Base-by-base conservation (phyloP, 371 early-diverging fungal genomes). In the Mucor velutinosus region DNA sequence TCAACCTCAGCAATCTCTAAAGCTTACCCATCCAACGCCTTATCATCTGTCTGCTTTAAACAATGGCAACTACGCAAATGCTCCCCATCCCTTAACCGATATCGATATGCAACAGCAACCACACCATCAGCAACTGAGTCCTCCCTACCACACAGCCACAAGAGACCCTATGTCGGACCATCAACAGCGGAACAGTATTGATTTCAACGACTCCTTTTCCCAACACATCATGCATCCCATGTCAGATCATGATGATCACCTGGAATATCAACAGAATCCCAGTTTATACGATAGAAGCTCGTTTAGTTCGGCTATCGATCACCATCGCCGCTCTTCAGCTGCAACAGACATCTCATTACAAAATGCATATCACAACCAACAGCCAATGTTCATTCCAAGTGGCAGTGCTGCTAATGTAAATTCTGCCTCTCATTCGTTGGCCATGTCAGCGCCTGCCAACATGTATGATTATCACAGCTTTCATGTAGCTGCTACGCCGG, bases 401-500 rank as follows among this genome's bases (percentile, higher is more conserved):
- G 59, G 60, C 39, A 60, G 53, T 39, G 21, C 55, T 25, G 62
- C 66, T 10, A 58, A 62, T 15, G 7, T 27, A 25, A 11, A 21
- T 27, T 21, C 53, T 23, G 23, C 53, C 11, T 29, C 55, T 10
- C 64, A 70, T 30, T 64, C 67, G 17, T 66, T 75, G 21, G 76
- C 80, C 45, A 78, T 78, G 76, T 76, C 76, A 58, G 81, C 81
- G 32, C 81, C 81, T 30, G 76, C 81, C 27, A 76, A 78, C 45
- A 72, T 76, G 43, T 79, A 66, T 62, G 72, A 66, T 11, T 73
- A 66, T 58, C 4, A 15, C 14, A 35, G 30, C 19, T 33, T 64
- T 60, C 65, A 37, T 21, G 6, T n/a, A 39, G 41, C 61, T 29
- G 17, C 39, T 37, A 14, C 37, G 0, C 0, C 37, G 11, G 14